Conservation (phyloP, 441 rosid species). For the Pelargonium citronellum region DNA sequence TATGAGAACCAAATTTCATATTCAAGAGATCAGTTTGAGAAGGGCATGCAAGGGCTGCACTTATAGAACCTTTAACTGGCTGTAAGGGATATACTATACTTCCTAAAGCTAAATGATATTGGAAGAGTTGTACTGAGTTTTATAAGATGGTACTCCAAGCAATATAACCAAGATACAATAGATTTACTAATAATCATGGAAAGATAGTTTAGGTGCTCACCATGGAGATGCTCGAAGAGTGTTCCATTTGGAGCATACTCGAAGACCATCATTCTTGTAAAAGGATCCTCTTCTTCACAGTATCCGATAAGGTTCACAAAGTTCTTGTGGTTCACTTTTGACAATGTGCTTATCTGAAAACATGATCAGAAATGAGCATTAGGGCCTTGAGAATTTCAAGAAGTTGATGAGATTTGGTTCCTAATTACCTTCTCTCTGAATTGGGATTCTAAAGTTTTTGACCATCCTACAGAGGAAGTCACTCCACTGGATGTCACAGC, state of each 20-base stretch:
- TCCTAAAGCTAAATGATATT: neutral
- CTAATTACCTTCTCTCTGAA: constrained; percentile 64
- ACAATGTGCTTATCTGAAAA: constrained; percentile 64
- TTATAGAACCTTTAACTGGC: too few species aligned
- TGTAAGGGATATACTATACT: neutral
- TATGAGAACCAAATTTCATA: neutral
- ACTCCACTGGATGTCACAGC: constrained; percentile 58
- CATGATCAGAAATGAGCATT: constrained; percentile 10
- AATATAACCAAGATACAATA: neutral
- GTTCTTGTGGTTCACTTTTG: constrained; percentile 86
- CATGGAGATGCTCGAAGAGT: constrained; percentile 84
- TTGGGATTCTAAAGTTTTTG: constrained; percentile 55
- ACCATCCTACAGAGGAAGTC: constrained; percentile 55
- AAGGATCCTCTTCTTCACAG: constrained; percentile 79
- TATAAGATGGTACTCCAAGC: neutral
- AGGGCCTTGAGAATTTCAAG: neutral
- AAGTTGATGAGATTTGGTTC: neutral
- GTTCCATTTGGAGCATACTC: constrained; percentile 96
- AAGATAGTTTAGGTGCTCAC: constrained; percentile 41
- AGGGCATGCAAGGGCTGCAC: neutral
- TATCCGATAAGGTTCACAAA: constrained; percentile 78
- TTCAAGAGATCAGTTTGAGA: neutral
- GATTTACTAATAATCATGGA: neutral
- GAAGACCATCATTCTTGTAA: constrained; percentile 84
- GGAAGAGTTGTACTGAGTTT: too few species aligned